Percentiles rank a stretch among this genome's conserved stretches.
These are phyloP conservation scores for Xenosphaeropsis pyriputrescens DNA, from an alignment of 2,329 filamentous ascomycete species.

Conservation along the genomic window DNA sequence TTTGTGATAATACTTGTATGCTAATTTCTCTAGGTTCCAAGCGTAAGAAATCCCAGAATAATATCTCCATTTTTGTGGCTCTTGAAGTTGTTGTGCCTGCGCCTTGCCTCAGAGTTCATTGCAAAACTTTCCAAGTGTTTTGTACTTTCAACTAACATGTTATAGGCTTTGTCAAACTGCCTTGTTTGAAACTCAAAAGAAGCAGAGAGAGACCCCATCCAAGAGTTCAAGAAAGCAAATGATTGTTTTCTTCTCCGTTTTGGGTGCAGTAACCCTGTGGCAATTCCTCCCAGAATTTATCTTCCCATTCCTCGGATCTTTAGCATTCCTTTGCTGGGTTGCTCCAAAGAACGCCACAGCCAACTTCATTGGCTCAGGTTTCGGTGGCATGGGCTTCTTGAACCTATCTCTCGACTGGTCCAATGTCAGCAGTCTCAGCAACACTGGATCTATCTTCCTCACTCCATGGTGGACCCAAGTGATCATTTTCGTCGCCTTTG, in stretches of 20 bases:
- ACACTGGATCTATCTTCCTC: constrained; percentile 32
- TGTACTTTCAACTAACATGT: background rate
- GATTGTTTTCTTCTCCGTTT: constrained; percentile 36
- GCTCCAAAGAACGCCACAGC: constrained; percentile 39
- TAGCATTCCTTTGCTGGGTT: constrained; percentile 50
- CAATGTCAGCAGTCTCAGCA: constrained; percentile 31
- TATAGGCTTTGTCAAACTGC: constrained; percentile 33
- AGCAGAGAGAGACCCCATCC: constrained; percentile 33
- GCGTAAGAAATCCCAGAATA: constrained; percentile 15
- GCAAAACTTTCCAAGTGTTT: no score
- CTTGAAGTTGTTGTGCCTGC: no score
- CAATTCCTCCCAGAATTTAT: constrained; percentile 47
- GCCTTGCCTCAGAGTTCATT: no score
- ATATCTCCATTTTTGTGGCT: no score
- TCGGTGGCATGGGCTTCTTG: constrained; percentile 47
- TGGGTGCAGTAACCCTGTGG: constrained; percentile 39
- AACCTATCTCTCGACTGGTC: constrained; percentile 47
- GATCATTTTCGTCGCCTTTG: constrained; percentile 37
- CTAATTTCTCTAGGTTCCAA: constrained; percentile 25
- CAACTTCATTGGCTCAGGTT: constrained; percentile 44
- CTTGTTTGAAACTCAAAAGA: constrained; percentile 40
- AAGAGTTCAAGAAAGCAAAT: constrained; percentile 35
- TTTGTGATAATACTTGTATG: background rate
- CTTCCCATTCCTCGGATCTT: constrained; percentile 42
- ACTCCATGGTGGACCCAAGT: constrained; percentile 46